These are phyloP conservation scores for Phanerochaete sordida DNA, from an alignment of 768 basidiomycete species.

Conservation along the genomic window DNA sequence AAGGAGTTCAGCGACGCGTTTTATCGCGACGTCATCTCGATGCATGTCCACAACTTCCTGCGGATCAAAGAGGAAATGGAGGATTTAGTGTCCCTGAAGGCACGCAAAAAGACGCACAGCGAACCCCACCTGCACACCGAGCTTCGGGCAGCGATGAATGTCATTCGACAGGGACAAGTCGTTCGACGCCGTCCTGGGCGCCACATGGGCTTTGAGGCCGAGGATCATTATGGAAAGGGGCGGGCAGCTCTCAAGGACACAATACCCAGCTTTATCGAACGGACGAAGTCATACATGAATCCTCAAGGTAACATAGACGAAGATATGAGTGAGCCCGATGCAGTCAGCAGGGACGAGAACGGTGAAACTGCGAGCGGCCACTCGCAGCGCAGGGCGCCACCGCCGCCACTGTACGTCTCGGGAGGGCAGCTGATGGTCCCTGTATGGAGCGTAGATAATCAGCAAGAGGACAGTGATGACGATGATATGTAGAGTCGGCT, in stretches of 20 bases:
- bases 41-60: slow-evolving; percentile 30
- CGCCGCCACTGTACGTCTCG: too few species aligned
- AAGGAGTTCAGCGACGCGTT: slow-evolving; percentile 26
- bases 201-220: background rate
- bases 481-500: too few species aligned
- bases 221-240: background rate
- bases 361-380: too few species aligned
- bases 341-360: too few species aligned
- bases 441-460: too few species aligned
- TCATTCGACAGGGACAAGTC: background rate
- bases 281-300: background rate
- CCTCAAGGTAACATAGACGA: too few species aligned
- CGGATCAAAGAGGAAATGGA: slow-evolving; percentile 29
- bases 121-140: slow-evolving; percentile 16
- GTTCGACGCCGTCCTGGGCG: background rate
- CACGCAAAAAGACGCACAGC: slow-evolving; percentile 20
- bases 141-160: background rate
- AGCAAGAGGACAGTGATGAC: too few species aligned
- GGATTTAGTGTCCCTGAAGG: slow-evolving; percentile 18
- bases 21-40: slow-evolving; percentile 26
- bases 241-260: background rate
- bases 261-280: background rate
- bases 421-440: too few species aligned
- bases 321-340: too few species aligned
- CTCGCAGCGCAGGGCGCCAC: too few species aligned